phyloP scores from a whole-genome alignment of 768 basidiomycete species.

The Kwoniella pini region DNA sequence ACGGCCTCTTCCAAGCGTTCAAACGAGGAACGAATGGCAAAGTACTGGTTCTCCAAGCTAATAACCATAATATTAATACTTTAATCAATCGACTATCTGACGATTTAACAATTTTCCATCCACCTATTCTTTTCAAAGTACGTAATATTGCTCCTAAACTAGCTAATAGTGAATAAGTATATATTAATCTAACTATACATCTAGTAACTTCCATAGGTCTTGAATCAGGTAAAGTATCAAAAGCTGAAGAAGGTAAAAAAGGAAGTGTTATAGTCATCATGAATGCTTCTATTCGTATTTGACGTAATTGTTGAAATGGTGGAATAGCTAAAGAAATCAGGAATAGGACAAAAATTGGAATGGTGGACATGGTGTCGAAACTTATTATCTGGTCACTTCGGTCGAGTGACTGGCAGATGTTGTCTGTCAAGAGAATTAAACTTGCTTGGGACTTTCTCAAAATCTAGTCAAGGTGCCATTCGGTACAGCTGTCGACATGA shows the following conservation, averaged over 20 bases:
- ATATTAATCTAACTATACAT: not conserved
- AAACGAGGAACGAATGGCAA: not conserved
- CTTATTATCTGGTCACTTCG: too few relatives aligned
- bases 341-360: conserved; percentile 1
- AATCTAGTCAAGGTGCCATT: too few relatives aligned
- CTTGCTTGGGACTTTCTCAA: too few relatives aligned
- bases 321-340: not conserved
- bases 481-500: too few relatives aligned
- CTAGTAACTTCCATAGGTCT: conserved; percentile 1
- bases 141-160: not conserved
- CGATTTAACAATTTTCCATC: not conserved
- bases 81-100: not conserved
- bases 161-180: conserved; percentile 2
- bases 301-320: not conserved
- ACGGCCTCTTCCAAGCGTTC: conserved; percentile 3
- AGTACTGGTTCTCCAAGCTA: conserved; percentile 2
- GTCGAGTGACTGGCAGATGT: too few relatives aligned
- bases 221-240: not conserved
- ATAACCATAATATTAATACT: not conserved
- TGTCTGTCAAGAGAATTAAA: too few relatives aligned
- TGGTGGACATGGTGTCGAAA: too few relatives aligned
- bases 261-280: conserved; percentile 3
- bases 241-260: not conserved
- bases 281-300: not conserved
- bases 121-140: not conserved